phyloP scores from a whole-genome alignment of 768 basidiomycete species.

The Tylopilus plumbeoviolaceoides region DNA sequence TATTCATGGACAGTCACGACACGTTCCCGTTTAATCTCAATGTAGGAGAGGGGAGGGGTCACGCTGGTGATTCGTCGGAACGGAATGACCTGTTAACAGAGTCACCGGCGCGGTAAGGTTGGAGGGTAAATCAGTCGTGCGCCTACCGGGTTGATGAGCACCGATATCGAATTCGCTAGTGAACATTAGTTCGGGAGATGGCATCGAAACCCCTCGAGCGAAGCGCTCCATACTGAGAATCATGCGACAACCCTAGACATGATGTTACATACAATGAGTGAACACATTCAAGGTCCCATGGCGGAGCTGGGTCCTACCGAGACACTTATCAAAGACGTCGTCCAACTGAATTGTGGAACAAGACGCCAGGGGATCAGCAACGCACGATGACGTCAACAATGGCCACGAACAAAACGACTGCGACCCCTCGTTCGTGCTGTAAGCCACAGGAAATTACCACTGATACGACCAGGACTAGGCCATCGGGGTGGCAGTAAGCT shows the following conservation, averaged over 20 bases:
- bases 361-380: neutral
- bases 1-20: neutral
- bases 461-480: conserved; percentile 2
- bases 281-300: neutral
- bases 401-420: conserved; percentile 7
- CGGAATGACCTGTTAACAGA: neutral
- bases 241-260: conserved; percentile 23
- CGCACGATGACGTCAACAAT: neutral
- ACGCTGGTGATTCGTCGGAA: neutral
- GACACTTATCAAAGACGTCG: conserved; percentile 8
- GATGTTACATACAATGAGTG: neutral
- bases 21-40: neutral
- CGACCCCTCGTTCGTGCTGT: neutral
- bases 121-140: neutral
- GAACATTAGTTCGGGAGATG: neutral
- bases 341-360: conserved; percentile 11
- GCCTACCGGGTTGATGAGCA: neutral
- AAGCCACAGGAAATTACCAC: neutral
- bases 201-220: neutral
- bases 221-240: conserved; percentile 25
- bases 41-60: neutral
- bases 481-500: neutral
- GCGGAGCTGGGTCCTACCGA: conserved; percentile 5
- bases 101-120: neutral
- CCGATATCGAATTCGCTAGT: conserved; percentile 11